Evolutionary conservation across 257 asterid species (phyloP).

Genomic region (Perilla frutescens): DNA sequence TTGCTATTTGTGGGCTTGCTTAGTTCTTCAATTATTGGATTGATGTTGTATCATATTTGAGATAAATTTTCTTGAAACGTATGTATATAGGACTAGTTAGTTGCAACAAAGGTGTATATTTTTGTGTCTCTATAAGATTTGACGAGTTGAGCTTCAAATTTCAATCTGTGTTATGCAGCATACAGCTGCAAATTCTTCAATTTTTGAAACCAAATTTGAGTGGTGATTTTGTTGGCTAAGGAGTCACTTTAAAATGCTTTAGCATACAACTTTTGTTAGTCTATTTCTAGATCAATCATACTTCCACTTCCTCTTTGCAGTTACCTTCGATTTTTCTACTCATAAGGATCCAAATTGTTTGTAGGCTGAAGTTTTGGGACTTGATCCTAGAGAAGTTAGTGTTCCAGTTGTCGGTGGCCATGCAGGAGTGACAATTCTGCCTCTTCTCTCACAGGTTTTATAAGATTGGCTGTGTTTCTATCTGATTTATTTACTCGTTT

Average conservation of each 20-base stretch:
- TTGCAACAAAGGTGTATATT: too few species aligned
- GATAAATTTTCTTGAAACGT: too few species aligned
- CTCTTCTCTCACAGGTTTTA: slow-evolving; percentile 86
- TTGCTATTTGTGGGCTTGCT: not conserved
- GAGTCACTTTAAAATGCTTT: not conserved
- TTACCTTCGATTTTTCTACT: not conserved
- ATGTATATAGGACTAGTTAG: too few species aligned
- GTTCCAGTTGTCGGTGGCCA: slow-evolving; percentile 98
- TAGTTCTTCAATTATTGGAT: not conserved
- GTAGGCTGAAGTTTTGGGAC: slow-evolving; percentile 93
- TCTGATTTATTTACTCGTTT: not conserved
- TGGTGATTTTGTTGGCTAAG: not conserved
- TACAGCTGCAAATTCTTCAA: too few species aligned
- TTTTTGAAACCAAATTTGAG: too few species aligned
- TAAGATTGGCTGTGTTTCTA: not conserved
- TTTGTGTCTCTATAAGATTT: not conserved
- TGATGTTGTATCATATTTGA: not conserved
- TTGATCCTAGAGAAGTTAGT: slow-evolving; percentile 83
- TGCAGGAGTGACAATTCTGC: slow-evolving; percentile 93
- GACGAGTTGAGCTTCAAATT: not conserved
- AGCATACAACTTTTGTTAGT: not conserved
- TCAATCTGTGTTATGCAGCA: not conserved
- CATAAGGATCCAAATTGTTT: not conserved
- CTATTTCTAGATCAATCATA: not conserved
- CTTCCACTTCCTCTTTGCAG: not conserved